Percentiles rank a stretch among this genome's conserved stretches.
These are phyloP conservation scores for Narthecium ossifragum DNA, from an alignment of 106 monocot genomes.

Conservation along the genomic window DNA sequence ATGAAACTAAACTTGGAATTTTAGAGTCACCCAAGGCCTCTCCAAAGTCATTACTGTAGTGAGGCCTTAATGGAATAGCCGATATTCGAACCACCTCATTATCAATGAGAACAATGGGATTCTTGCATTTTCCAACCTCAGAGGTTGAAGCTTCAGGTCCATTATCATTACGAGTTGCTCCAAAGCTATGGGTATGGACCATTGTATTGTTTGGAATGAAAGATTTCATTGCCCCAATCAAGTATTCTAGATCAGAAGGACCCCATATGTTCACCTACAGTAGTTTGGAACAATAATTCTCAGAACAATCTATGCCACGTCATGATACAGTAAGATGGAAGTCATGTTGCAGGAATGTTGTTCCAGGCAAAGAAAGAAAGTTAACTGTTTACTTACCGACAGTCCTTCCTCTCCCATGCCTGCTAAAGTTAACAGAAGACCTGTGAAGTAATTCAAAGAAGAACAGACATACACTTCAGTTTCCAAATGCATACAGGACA, in stretches of 20 bases:
- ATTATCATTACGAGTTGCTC: constrained; percentile 20
- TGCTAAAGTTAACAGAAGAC: constrained; percentile 84
- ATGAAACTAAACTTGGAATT: constrained; percentile 4
- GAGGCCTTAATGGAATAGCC: constrained; percentile 64
- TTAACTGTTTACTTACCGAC: constrained; percentile 53
- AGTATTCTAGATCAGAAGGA: constrained; percentile 85
- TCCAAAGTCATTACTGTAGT: constrained; percentile 10
- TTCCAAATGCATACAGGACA: no score
- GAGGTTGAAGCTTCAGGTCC: constrained; percentile 16
- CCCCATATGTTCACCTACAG: constrained; percentile 96
- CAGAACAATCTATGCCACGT: background rate
- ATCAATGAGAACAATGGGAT: constrained; percentile 74
- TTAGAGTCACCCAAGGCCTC: constrained; percentile 6
- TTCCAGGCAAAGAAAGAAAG: background rate
- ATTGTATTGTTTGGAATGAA: constrained; percentile 93
- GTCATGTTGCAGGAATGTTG: background rate
- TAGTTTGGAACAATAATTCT: background rate
- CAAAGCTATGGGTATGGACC: constrained; percentile 89
- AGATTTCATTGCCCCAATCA: constrained; percentile 85
- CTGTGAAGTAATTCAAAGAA: constrained; percentile 21
- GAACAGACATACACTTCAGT: no score
- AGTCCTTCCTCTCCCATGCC: constrained; percentile 97
- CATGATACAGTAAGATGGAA: background rate
- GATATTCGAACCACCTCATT: constrained; percentile 87
- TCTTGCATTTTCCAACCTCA: background rate